Evolutionary conservation across 2,329 filamentous ascomycete species (phyloP).

Genomic region (Biscogniauxia marginata): DNA sequence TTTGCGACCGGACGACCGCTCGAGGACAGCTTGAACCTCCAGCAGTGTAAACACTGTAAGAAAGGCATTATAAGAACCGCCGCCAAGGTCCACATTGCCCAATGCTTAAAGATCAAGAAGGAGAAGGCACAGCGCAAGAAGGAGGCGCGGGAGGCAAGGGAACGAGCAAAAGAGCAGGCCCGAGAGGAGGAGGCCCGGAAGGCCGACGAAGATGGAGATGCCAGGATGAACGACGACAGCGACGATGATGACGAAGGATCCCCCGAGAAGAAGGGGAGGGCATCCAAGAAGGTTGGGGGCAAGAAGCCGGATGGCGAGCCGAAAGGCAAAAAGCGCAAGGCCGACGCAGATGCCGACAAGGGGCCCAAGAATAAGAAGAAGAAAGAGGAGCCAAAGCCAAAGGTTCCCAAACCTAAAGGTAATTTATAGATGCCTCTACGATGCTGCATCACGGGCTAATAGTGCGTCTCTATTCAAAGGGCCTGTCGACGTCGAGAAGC

Average conservation of each 20-base stretch:
- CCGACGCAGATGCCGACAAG: slow-evolving; percentile 74
- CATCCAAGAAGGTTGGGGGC: slow-evolving; percentile 61
- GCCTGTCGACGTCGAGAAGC: slow-evolving; percentile 89
- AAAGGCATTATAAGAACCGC: slow-evolving; percentile 76
- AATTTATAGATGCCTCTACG: slow-evolving; percentile 13
- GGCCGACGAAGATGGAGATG: slow-evolving; percentile 44
- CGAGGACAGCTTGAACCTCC: slow-evolving; percentile 74
- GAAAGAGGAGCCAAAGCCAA: slow-evolving; percentile 86
- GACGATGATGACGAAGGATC: slow-evolving; percentile 50
- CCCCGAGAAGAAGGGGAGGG: slow-evolving; percentile 44
- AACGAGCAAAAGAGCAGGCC: slow-evolving; percentile 63
- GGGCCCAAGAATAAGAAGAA: slow-evolving; percentile 89
- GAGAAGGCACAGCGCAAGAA: slow-evolving; percentile 77
- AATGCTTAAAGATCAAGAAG: slow-evolving; percentile 81
- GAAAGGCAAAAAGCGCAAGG: slow-evolving; percentile 77
- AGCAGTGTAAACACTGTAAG: slow-evolving; percentile 93
- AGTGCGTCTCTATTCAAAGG: slow-evolving; percentile 40
- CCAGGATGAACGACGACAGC: slow-evolving; percentile 42
- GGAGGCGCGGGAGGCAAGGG: slow-evolving; percentile 68
- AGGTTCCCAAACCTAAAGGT: slow-evolving; percentile 81
- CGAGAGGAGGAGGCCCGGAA: slow-evolving; percentile 55
- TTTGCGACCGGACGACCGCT: slow-evolving; percentile 81
- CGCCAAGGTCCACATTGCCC: slow-evolving; percentile 76
- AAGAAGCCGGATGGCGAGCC: slow-evolving; percentile 64
- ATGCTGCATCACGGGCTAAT: neutral